phyloP scores from a whole-genome alignment of 768 basidiomycete species.

The Leccinum arenicola region DNA sequence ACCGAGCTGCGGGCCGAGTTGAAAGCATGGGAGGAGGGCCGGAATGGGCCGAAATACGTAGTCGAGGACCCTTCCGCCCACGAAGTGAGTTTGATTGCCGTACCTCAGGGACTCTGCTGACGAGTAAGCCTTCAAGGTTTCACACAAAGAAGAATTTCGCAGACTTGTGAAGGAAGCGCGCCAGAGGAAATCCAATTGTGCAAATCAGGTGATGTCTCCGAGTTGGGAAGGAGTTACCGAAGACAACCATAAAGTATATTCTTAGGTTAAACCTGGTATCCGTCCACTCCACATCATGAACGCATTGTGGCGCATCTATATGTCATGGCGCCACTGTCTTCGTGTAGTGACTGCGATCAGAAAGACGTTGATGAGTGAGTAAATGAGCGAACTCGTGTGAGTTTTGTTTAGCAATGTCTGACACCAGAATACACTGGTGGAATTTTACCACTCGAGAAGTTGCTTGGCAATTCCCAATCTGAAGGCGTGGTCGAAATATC shows the following conservation, averaged over 20 bases:
- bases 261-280: conserved; percentile 4
- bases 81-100: conserved; percentile 32
- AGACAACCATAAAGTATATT: conserved; percentile 36
- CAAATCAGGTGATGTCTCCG: conserved; percentile 1
- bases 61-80: conserved; percentile 40
- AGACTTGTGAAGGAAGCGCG: conserved; percentile 35
- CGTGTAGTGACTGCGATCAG: neutral
- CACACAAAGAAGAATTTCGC: conserved; percentile 34
- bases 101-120: neutral
- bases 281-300: neutral
- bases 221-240: conserved; percentile 28
- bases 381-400: conserved; percentile 4
- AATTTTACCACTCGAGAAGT: neutral
- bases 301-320: neutral
- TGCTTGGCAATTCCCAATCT: neutral
- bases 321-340: neutral
- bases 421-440: neutral
- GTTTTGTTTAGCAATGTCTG: conserved; percentile 1
- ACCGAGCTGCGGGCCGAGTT: conserved; percentile 51
- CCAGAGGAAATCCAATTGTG: conserved; percentile 30
- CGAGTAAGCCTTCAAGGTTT: conserved; percentile 5
- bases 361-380: neutral
- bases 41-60: conserved; percentile 32
- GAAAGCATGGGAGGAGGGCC: conserved; percentile 55
- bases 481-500: neutral